These are phyloP conservation scores for Agarophyton chilense DNA, from an alignment of 23 red algal species.

Conservation along the genomic window DNA sequence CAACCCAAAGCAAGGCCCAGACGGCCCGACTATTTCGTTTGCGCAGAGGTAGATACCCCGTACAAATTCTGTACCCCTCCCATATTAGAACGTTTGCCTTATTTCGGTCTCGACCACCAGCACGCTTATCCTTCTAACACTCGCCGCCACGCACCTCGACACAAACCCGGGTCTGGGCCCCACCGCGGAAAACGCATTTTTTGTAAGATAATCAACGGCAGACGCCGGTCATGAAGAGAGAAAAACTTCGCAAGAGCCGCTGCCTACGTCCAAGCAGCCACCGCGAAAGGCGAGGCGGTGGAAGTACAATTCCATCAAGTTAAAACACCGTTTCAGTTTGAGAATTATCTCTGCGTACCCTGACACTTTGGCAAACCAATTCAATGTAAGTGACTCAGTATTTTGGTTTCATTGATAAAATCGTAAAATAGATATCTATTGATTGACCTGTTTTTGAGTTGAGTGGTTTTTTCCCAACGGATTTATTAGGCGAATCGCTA, in stretches of 20 bases:
- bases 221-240: not conserved
- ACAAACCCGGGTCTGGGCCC: not conserved
- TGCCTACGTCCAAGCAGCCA: not conserved
- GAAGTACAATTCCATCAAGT: conserved; percentile 4
- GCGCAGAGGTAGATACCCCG: not conserved
- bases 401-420: too few relatives aligned
- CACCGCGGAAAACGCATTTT: conserved; percentile 15
- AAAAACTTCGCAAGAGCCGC: not conserved
- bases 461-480: too few relatives aligned
- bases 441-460: too few relatives aligned
- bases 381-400: conserved; percentile 7
- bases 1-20: too few relatives aligned
- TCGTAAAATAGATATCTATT: too few relatives aligned
- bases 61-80: conserved; percentile 15
- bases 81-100: not conserved
- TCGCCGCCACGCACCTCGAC: not conserved
- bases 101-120: not conserved
- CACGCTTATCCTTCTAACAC: not conserved
- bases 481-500: too few relatives aligned
- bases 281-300: not conserved
- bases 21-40: too few relatives aligned
- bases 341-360: conserved; percentile 4
- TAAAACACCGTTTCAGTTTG: not conserved
- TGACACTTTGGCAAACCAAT: not conserved
- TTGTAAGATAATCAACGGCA: not conserved